Evolutionary conservation across 345 rosid species (phyloP).

Genomic region (Citrus cavaleriei): DNA sequence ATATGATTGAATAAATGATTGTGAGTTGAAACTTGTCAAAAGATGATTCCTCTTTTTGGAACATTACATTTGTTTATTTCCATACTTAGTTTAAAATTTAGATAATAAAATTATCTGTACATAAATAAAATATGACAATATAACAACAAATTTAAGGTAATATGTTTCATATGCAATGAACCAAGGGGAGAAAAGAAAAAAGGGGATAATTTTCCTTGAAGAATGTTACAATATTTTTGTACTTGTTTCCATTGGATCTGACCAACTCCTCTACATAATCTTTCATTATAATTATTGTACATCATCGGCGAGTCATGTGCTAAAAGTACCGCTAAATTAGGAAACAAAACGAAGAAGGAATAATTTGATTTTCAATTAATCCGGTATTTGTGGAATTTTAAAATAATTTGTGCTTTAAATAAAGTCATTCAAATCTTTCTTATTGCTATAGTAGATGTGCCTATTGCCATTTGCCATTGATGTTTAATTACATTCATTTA

Average conservation of each 20-base stretch:
- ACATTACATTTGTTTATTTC: not conserved
- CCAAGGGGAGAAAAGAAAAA: not conserved
- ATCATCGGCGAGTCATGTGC: not conserved
- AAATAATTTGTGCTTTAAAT: too few species aligned
- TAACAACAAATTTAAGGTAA: not conserved
- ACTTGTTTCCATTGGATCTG: not conserved
- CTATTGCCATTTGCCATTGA: too few species aligned
- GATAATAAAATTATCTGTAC: not conserved
- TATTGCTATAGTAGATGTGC: too few species aligned
- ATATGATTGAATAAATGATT: not conserved
- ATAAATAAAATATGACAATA: not conserved
- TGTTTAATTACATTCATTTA: too few species aligned
- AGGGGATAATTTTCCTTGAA: not conserved
- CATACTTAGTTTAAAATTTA: not conserved
- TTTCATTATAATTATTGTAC: not conserved
- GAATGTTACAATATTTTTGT: not conserved
- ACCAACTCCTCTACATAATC: not conserved
- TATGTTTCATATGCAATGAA: not conserved
- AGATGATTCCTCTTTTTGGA: not conserved
- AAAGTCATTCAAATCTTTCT: too few species aligned
- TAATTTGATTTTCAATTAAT: too few species aligned
- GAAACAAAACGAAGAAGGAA: not conserved
- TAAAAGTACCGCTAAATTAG: too few species aligned
- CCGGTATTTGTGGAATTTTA: not conserved
- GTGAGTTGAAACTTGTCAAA: not conserved